A percentile compares a stretch with the other conserved stretches of the same genome.
phyloP scores from a whole-genome alignment of 1,284 basidiomycete species.

The Ganoderma resinaceum region DNA sequence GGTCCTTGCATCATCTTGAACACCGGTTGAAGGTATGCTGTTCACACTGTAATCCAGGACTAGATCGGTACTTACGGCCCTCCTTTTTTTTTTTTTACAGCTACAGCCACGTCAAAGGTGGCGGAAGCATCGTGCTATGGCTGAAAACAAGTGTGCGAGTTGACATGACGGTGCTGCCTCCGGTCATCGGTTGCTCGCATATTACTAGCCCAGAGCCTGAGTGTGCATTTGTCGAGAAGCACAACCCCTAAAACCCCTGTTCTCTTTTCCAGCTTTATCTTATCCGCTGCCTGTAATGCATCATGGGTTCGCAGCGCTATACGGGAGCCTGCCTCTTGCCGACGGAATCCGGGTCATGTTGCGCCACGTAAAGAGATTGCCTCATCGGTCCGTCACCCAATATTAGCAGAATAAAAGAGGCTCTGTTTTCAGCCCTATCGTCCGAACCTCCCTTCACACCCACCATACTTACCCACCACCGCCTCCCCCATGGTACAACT shows the following conservation, averaged over 20 bases:
- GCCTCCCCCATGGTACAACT: not conserved
- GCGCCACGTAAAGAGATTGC: not conserved
- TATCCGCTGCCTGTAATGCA: not conserved
- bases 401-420: not conserved
- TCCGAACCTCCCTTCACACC: not conserved
- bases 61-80: too few species aligned
- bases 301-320: not conserved
- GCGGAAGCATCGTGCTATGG: too few species aligned
- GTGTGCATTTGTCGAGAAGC: not conserved
- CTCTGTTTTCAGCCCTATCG: not conserved
- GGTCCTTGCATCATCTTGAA: not conserved
- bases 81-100: too few species aligned
- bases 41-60: not conserved
- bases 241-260: not conserved
- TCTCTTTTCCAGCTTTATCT: not conserved
- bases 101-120: too few species aligned
- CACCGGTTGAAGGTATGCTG: not conserved
- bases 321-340: not conserved
- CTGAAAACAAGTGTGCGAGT: too few species aligned
- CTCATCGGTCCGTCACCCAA: conserved; percentile 1
- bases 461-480: too few species aligned
- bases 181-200: not conserved
- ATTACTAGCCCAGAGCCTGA: not conserved
- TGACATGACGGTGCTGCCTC: not conserved
- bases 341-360: not conserved